Conservation (phyloP, 441 rosid genomes). For the Jatropha multifida region DNA sequence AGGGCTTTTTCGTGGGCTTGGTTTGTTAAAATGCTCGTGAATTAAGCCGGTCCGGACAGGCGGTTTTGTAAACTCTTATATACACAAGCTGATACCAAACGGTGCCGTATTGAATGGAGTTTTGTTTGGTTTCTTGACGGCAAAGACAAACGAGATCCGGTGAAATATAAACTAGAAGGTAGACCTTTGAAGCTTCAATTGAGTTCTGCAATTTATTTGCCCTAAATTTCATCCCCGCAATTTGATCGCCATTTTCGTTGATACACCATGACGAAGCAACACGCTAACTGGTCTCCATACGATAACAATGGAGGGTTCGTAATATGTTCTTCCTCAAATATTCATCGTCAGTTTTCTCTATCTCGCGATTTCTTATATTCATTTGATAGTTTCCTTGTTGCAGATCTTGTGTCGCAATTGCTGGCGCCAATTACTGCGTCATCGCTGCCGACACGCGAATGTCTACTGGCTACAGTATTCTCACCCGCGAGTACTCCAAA, state of each 20-base stretch:
- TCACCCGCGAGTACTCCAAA: conserved; percentile 94
- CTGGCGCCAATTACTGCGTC: conserved; percentile 95
- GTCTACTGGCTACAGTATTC: conserved; percentile 92
- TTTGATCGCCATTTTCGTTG: background rate
- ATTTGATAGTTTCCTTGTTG: conserved; percentile 1
- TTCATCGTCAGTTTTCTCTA: background rate
- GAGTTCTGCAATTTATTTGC: background rate
- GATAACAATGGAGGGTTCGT: conserved; percentile 61
- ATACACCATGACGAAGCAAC: conserved; percentile 68
- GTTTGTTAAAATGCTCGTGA: background rate
- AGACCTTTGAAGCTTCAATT: background rate
- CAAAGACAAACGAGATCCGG: conserved; percentile 20
- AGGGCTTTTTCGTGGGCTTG: background rate
- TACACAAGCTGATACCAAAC: background rate
- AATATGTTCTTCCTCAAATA: background rate
- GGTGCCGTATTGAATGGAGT: background rate
- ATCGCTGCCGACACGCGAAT: conserved; percentile 92
- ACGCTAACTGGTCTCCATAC: conserved; percentile 82
- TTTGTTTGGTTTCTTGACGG: conserved; percentile 19
- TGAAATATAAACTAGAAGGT: background rate
- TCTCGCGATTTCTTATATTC: background rate
- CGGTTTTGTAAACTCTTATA: background rate
- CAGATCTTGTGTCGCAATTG: conserved; percentile 94
- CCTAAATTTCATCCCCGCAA: background rate
- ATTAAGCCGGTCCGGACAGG: background rate